Percentiles rank a stretch among this genome's conserved stretches.
These are phyloP conservation scores for Penicillium sp. DNA, from an alignment of 2,329 filamentous ascomycete genomes.

Conservation along the genomic window DNA sequence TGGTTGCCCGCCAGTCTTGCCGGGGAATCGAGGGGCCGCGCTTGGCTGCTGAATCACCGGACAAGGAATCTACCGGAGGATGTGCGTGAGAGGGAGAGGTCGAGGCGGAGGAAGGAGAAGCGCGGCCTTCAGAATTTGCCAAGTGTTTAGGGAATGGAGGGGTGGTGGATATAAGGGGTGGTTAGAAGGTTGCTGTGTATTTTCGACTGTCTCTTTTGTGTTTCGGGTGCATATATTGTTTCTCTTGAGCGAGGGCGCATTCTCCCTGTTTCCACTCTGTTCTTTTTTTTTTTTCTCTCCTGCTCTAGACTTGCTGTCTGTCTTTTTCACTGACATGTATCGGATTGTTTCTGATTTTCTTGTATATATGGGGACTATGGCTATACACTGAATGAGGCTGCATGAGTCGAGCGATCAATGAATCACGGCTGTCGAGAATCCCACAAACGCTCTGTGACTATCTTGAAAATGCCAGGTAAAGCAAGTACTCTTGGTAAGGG, in stretches of 20 bases:
- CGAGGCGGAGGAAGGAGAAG: neutral
- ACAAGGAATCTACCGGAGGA: neutral
- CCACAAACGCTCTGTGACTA: too few species aligned
- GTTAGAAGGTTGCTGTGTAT: neutral
- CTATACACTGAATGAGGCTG: too few species aligned
- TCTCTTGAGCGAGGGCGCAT: neutral
- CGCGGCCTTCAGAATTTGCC: neutral
- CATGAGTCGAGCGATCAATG: neutral
- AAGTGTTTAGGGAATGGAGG: neutral
- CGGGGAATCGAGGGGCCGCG: neutral
- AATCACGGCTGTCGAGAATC: neutral
- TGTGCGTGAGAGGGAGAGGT: neutral
- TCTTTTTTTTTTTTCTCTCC: neutral
- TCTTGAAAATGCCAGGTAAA: too few species aligned
- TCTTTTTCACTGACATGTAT: neutral
- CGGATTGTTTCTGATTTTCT: too few species aligned
- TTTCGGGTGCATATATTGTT: neutral
- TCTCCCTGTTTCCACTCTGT: too few species aligned
- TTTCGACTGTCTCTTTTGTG: neutral
- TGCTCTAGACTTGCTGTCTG: neutral
- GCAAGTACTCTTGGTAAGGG: too few species aligned
- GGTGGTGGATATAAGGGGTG: neutral
- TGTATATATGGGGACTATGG: too few species aligned
- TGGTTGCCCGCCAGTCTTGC: slow-evolving; percentile 36
- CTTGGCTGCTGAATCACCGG: neutral